Evolutionary conservation across 768 basidiomycete species (phyloP).

Genomic region (Leucocoprinus leucothites): DNA sequence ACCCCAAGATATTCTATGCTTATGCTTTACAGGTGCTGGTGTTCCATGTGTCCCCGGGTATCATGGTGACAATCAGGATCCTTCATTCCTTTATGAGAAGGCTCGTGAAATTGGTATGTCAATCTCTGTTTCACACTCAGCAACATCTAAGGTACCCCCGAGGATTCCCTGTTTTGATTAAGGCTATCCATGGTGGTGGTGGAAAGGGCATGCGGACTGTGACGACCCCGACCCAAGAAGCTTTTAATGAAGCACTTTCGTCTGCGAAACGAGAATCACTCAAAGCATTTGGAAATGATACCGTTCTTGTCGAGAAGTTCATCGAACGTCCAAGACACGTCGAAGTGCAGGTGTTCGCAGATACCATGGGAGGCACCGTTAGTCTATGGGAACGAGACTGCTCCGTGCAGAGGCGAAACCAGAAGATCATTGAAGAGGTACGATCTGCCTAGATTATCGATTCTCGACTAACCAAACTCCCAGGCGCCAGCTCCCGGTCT

Average conservation of each 20-base stretch:
- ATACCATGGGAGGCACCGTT: conserved; percentile 74
- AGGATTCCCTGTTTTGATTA: conserved; percentile 93
- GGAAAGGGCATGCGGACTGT: conserved; percentile 95
- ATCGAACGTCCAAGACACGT: conserved; percentile 86
- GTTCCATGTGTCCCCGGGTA: conserved; percentile 96
- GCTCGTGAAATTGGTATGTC: conserved; percentile 65
- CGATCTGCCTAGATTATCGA: conserved; percentile 4
- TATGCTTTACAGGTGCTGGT: conserved; percentile 55
- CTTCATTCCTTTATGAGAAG: conserved; percentile 61
- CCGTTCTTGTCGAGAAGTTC: conserved; percentile 87
- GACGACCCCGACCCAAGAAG: conserved; percentile 45
- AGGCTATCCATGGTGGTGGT: conserved; percentile 94
- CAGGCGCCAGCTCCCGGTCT: conserved; percentile 92
- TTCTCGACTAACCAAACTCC: background rate
- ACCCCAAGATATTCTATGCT: background rate
- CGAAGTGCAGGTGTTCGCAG: conserved; percentile 94
- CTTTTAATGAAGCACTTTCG: conserved; percentile 76
- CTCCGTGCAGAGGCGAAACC: conserved; percentile 87
- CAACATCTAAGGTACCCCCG: background rate
- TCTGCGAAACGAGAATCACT: conserved; percentile 88
- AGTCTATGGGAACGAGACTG: conserved; percentile 96
- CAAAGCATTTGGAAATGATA: conserved; percentile 85
- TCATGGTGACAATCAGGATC: conserved; percentile 81
- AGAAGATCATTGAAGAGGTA: conserved; percentile 94
- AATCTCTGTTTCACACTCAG: background rate